These are phyloP conservation scores for Astrothelium macrocarpum DNA, from an alignment of 495 filamentous ascomycete genomes.

Conservation along the genomic window DNA sequence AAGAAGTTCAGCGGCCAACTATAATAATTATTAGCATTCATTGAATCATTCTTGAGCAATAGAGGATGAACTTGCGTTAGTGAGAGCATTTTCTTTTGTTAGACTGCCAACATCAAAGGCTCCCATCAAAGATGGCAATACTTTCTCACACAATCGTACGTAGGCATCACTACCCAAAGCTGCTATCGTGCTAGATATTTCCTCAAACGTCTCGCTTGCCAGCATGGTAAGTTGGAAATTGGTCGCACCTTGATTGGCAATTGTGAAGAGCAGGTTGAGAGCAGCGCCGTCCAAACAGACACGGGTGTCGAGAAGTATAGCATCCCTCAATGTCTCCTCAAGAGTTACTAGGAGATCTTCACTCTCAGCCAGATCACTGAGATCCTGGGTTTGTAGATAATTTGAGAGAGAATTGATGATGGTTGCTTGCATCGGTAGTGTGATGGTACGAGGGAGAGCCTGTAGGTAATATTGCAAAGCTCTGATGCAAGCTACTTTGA, in stretches of 20 bases:
- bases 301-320: conserved; percentile 64
- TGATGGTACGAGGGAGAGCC: conserved; percentile 42
- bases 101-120: conserved; percentile 81
- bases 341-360: conserved; percentile 88
- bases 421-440: conserved; percentile 53
- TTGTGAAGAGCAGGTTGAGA: conserved; percentile 77
- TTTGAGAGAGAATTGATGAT: conserved; percentile 68
- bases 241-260: conserved; percentile 75
- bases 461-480: conserved; percentile 74
- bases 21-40: conserved; percentile 1
- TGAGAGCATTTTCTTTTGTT: conserved; percentile 72
- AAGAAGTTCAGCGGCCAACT: conserved; percentile 78
- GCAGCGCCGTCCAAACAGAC: conserved; percentile 53
- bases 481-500: conserved; percentile 85
- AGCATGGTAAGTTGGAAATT: conserved; percentile 80
- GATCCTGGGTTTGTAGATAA: conserved; percentile 67
- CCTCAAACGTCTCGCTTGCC: conserved; percentile 83
- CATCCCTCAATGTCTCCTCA: conserved; percentile 75
- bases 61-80: conserved; percentile 44
- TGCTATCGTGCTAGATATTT: conserved; percentile 60
- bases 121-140: conserved; percentile 75
- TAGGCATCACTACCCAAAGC: conserved; percentile 59
- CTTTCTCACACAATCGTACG: conserved; percentile 71
- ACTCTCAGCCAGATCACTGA: conserved; percentile 70
- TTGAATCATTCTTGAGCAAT: not conserved